Conservation (phyloP, 495 filamentous ascomycete genomes). For the Cudoniella acicularis region DNA sequence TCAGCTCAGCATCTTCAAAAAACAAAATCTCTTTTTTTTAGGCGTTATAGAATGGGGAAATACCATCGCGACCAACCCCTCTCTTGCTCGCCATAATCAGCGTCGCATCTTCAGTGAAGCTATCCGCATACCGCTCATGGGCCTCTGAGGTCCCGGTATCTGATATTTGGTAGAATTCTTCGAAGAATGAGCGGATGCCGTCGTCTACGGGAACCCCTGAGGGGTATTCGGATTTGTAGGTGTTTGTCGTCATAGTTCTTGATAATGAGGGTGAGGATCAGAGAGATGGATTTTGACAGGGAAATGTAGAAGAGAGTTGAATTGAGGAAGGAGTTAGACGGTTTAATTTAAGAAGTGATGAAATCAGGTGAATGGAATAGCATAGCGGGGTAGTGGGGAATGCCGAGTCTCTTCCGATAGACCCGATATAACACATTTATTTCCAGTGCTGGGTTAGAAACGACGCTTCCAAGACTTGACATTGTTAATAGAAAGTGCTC, state of each 20-base stretch:
- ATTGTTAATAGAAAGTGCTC: too few species aligned
- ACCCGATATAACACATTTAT: too few species aligned
- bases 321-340: not conserved
- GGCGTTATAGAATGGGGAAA: slow-evolving; percentile 6
- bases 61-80: slow-evolving; percentile 48
- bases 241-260: slow-evolving; percentile 9
- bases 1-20: too few species aligned
- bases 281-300: too few species aligned
- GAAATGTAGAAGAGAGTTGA: not conserved
- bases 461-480: too few species aligned
- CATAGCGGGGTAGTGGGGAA: too few species aligned
- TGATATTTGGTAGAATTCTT: slow-evolving; percentile 54
- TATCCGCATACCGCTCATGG: slow-evolving; percentile 52
- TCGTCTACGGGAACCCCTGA: slow-evolving; percentile 15
- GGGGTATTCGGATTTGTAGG: slow-evolving; percentile 28
- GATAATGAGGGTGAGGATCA: slow-evolving; percentile 1
- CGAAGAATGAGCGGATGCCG: slow-evolving; percentile 45
- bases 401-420: too few species aligned
- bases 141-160: slow-evolving; percentile 55
- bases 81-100: slow-evolving; percentile 54
- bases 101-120: slow-evolving; percentile 52
- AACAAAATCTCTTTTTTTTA: too few species aligned
- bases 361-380: too few species aligned
- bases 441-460: too few species aligned
- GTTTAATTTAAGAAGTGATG: not conserved